Base-by-base conservation (phyloP, 2,329 filamentous ascomycete species). In the Neurospora crassa region DNA sequence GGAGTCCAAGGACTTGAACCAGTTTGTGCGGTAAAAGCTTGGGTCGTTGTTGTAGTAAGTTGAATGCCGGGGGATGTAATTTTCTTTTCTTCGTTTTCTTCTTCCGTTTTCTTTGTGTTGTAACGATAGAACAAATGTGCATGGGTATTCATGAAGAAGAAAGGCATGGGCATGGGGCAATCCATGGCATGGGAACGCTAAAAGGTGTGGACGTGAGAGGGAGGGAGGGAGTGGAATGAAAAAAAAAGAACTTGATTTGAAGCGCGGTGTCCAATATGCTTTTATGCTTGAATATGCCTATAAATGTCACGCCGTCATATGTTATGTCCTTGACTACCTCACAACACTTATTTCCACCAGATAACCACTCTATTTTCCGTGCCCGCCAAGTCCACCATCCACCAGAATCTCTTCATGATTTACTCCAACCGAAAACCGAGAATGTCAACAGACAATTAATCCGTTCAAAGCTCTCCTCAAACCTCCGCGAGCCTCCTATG, bases 1-100 rank as follows among this genome's bases (percentile, higher is more conserved):
- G 76, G 86, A 89, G 67, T 81, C 81, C n/a, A 88, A 86, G 77
- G 84, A 86, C 68, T 78, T 89, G 53, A 88, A 88, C 76, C 84
- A 88, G 70, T 86, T 87, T 78, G 83, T 87, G 47, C 79, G 81
- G 75, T 86, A 70, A 75, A 70, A 75, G 40, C 67, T 34, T 34
- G 12, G 40, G 5, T 37, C 67, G 24, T 40, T 24, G n/a, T 59
- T 68, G 67, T 68, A 29, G 45, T 53, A 53, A 24, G 47, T 59
- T 59, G 24, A 20, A 18, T 59, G 47, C 14, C 20, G 12, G 47
- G 12, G 14, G 24, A 3, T 63, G 24, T 63, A 63, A 34, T 34
- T 63, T 63, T 24, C 24, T 29, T 59, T 29, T 53, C 8, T 12
- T 34, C 24, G 29, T n/a, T 24, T 24, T 63, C 14, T 34, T 63